phyloP scores from a whole-genome alignment of 768 basidiomycete genomes.

The Suillus tomentosus region DNA sequence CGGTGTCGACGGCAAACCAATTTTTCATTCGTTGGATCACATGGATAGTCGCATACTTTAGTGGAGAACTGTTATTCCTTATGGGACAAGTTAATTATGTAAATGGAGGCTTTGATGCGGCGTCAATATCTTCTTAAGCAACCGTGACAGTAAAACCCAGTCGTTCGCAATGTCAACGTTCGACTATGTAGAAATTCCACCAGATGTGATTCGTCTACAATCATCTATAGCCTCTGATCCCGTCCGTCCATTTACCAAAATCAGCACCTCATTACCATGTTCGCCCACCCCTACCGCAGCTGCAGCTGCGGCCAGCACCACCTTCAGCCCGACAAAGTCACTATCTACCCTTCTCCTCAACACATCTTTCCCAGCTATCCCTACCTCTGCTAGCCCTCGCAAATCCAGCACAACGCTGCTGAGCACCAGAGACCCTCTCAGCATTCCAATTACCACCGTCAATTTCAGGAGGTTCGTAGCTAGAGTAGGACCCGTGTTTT shows the following conservation, averaged over 20 bases:
- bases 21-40: neutral
- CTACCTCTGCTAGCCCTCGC: conserved; percentile 21
- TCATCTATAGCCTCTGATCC: conserved; percentile 20
- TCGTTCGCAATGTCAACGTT: conserved; percentile 33
- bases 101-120: neutral
- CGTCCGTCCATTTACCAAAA: conserved; percentile 42
- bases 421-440: conserved; percentile 67
- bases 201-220: conserved; percentile 39
- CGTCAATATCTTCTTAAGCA: neutral
- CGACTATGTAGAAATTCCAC: conserved; percentile 44
- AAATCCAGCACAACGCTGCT: conserved; percentile 41
- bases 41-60: neutral
- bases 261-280: conserved; percentile 43
- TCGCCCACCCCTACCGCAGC: conserved; percentile 18
- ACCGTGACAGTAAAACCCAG: neutral
- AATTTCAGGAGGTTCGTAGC: conserved; percentile 84
- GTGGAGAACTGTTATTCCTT: neutral
- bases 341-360: conserved; percentile 34
- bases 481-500: conserved; percentile 78
- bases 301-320: conserved; percentile 27
- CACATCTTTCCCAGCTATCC: conserved; percentile 23
- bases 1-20: neutral
- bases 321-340: conserved; percentile 31
- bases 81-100: neutral
- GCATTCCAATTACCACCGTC: conserved; percentile 71